Base-by-base conservation (phyloP, 2,329 filamentous ascomycete genomes). In the Colletotrichum lini region DNA sequence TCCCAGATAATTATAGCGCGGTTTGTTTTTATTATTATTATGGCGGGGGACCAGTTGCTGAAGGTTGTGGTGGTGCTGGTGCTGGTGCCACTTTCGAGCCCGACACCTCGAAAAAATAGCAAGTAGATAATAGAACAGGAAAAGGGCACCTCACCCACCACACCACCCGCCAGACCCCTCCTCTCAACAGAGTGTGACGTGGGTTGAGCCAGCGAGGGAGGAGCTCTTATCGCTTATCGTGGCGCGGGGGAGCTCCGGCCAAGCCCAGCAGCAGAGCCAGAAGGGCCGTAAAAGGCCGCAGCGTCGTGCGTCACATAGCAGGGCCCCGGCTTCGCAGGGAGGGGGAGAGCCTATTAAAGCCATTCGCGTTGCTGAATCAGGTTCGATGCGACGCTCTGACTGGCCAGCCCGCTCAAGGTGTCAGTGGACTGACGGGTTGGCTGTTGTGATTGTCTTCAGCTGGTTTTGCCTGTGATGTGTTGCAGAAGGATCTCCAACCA, bases 211-310 rank as follows among this genome's bases (percentile, higher is more conserved):
- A 26, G 13, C 23, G n/a, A 53, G 60, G 35, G 60, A 56, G 35
- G 21, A 72, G 69, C 69, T 72, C 69, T 72, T 72, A 72, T 72
- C 69, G 58, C 53, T 72, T 72, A 72, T 72, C 69, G 65, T 59
- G 65, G 54, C 69, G 69, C 69, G 65, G 69, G 67, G 69, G 69
- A 72, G 69, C 69, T 72, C 66, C 60, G 45, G 69, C 56, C 63
- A 70, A 57, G 56, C 56, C 67, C 49, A 67, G 67, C 42, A 47
- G 15, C 47, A 42, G 65, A 30, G 18, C 61, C 50, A 23, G 40
- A 44, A 23, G 54, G 47, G 26, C 53, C 45, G 61, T 53, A 30
- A n/a, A 53, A 47, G 53, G 54, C 59, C 61, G 35, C 35, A 38
- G 35, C 35, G 9, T 10, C 35, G 35, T 38, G 35, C 35, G 67